Base-by-base conservation (phyloP, 176 grass and related monocot species). In the Oryza glumipatula region DNA sequence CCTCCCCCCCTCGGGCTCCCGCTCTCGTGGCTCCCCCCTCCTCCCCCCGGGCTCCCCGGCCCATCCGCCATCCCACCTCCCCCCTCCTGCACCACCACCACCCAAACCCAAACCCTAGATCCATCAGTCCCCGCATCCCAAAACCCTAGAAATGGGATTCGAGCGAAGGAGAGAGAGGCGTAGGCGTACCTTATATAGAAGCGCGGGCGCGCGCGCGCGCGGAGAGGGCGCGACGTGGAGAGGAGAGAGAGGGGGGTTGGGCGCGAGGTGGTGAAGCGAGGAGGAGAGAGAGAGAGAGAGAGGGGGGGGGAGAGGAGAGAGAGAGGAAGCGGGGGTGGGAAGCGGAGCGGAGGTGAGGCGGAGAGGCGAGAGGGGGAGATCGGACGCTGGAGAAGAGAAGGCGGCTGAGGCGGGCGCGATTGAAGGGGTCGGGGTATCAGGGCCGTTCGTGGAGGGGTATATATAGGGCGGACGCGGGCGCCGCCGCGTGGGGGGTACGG, bases 381-480 rank as follows among this genome's bases (percentile, higher is more conserved):
- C 91, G 88, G 91, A 93, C 91, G 91, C 91, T 93, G 91, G 88
- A 93, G 88, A 93, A 93, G 88, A 85, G 88, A 90, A 77, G 91
- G 68, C 81, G 78, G 73, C 85, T 51, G 23, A 68, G 73, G 88
- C 78, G 88, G 88, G 81, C 75, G 82, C 68, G 91, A 93, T 84
- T 88, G 80, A 72, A 78, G 73, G 35, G 49, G 61, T 56, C 52
- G 74, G 28, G 67, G 11, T 72, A 93, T 93, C 91, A 82, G n/a
- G 73, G 85, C 91, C 91, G 91, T 93, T 79, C 74, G 91, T 93
- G 22, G 17, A 32, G n/a, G 17, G 6, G 0, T 65, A 72, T 91
- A 88, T 72, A 91, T 88, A 87, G 67, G 45, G 72, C 6, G 32
- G 41, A 3, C 65, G 51, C 5, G 65, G 65, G 78, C 12, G 65